Percentiles rank a stretch among this genome's conserved stretches.
Evolutionary conservation across 805 yeast genomes (phyloP).

Genomic region (Candida chauliodis): DNA sequence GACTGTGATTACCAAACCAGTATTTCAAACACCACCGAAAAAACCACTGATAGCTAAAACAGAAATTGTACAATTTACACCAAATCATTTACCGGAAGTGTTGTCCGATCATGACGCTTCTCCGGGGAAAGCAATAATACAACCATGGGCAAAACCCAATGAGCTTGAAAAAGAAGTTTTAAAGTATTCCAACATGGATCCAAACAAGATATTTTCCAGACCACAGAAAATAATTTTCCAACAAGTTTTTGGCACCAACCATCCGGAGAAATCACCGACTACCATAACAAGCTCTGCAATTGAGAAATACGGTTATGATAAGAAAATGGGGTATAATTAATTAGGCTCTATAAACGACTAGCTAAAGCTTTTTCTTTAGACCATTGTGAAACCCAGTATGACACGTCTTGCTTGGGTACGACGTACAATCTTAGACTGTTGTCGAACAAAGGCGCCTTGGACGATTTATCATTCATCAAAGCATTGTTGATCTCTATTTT

Average conservation of each 20-base stretch:
- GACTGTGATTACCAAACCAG: background rate
- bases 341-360: slow-evolving; percentile 27
- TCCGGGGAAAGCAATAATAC: slow-evolving; percentile 18
- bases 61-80: slow-evolving; percentile 8
- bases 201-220: slow-evolving; percentile 2
- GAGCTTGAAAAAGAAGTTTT: slow-evolving; percentile 26
- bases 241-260: slow-evolving; percentile 1
- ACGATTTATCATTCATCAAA: slow-evolving; percentile 50
- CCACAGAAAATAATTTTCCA: slow-evolving; percentile 1
- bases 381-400: slow-evolving; percentile 67
- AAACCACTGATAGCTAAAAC: background rate
- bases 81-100: slow-evolving; percentile 34
- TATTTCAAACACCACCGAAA: slow-evolving; percentile 2
- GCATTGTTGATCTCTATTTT: slow-evolving; percentile 64
- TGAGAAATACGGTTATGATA: slow-evolving; percentile 38
- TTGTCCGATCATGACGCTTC: slow-evolving; percentile 39
- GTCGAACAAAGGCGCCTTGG: slow-evolving; percentile 76
- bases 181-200: slow-evolving; percentile 1
- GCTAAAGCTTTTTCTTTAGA: slow-evolving; percentile 55
- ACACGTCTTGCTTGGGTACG: slow-evolving; percentile 69
- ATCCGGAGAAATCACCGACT: slow-evolving; percentile 1
- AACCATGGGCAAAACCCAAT: slow-evolving; percentile 40
- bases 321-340: slow-evolving; percentile 39
- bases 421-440: slow-evolving; percentile 66
- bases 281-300: background rate